phyloP scores from a whole-genome alignment of 2,329 filamentous ascomycete genomes.

The Botrytis fragariae region DNA sequence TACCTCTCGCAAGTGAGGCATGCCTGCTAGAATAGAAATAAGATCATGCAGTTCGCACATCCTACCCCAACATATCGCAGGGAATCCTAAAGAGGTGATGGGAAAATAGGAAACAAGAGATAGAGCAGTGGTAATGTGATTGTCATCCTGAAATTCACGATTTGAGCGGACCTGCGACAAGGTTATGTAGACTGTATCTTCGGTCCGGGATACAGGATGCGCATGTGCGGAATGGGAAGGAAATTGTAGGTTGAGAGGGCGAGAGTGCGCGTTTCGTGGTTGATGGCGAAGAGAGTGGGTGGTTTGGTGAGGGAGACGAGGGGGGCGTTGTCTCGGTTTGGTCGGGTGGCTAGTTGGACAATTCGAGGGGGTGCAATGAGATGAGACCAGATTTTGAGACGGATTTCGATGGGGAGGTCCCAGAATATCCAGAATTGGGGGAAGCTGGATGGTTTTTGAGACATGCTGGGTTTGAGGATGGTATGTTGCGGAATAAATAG shows the following conservation, averaged over 20 bases:
- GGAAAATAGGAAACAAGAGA: background rate
- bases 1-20: background rate
- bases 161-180: background rate
- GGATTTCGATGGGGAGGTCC: background rate
- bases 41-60: background rate
- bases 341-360: background rate
- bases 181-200: background rate
- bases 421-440: background rate
- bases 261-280: slow-evolving; percentile 1
- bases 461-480: background rate
- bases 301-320: background rate
- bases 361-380: slow-evolving; percentile 7
- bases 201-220: background rate
- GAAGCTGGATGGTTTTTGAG: background rate
- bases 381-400: background rate
- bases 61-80: background rate
- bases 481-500: background rate
- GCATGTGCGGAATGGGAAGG: background rate
- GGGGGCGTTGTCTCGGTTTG: background rate
- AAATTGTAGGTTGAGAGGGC: background rate
- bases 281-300: background rate
- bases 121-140: background rate
- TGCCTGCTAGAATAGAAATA: background rate
- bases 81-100: background rate
- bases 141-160: background rate